Base-by-base conservation (phyloP, 495 filamentous ascomycete genomes). In the Alectoria sarmentosa region DNA sequence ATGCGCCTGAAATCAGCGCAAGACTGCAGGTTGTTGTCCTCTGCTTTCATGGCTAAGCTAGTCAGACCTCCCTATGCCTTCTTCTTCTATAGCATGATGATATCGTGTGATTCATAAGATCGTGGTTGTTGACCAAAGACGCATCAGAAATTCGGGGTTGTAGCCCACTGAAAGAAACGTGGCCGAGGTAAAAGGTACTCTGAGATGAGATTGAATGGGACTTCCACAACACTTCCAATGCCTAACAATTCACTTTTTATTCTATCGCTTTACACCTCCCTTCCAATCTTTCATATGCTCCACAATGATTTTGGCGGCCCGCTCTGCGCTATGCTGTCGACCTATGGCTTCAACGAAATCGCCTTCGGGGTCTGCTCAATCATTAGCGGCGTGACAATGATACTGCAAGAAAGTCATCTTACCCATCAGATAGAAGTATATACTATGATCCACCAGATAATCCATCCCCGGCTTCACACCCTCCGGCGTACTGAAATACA, bases 351-450 rank as follows among this genome's bases (percentile, higher is more conserved):
- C 94, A 32, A 98, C 92, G 73, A 98, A 98, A 76, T 98, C 95
- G 19, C 92, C 92, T 65, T 98, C 95, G 52, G 94, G 94, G 76
- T 97, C 92, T 88, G 71, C 52, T 38, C 44, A 62, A 60, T 15
- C 30, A 7, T 55, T 55, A 55, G 52, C 26, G 8, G 34, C 52
- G n/a, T 7, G n/a, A 21, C 30, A 10, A 34, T 19, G 0, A 23
- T 34, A 15, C n/a, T 21, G 14, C 19, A 21, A 46, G 44, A 55
- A 60, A 46, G 26, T 3, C 28, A 1, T 77, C 83, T 75, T 76
- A 88, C 86, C 87, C 94, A 98, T 98, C 66, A 98, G 76, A 74
- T 98, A 98, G 72, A 98, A 98, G 80, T 98, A 98, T 67, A 98
- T 98, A 72, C 91, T 96, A 77, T 98, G 94, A 77, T 98, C 94